These are phyloP conservation scores for Didymella segeticola DNA, from an alignment of 2,329 filamentous ascomycete species.

Conservation along the genomic window DNA sequence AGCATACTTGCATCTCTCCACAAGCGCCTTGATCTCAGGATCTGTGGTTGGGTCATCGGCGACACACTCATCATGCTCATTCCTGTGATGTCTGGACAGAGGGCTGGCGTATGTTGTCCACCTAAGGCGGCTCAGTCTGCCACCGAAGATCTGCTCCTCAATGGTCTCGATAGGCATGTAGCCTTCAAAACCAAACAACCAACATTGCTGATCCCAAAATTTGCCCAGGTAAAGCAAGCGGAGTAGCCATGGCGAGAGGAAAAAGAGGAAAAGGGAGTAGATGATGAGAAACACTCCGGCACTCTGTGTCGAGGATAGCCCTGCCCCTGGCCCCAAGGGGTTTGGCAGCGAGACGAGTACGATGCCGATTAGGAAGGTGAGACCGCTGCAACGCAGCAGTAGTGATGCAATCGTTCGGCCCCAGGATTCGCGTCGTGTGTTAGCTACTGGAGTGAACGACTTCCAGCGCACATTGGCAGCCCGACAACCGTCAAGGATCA, in stretches of 20 bases:
- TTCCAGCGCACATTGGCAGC: constrained; percentile 56
- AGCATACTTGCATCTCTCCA: constrained; percentile 32
- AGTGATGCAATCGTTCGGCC: constrained; percentile 33
- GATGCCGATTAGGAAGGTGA: constrained; percentile 27
- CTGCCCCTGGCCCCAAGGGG: neutral
- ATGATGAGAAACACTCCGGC: constrained; percentile 30
- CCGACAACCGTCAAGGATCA: constrained; percentile 53
- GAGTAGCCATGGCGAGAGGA: constrained; percentile 45
- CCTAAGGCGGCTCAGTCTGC: constrained; percentile 42
- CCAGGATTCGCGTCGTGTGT: constrained; percentile 34
- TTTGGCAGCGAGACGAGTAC: constrained; percentile 17
- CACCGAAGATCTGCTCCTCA: constrained; percentile 51
- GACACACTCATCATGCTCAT: constrained; percentile 40
- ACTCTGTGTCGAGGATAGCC: neutral
- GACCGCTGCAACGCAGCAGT: constrained; percentile 25
- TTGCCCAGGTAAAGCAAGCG: constrained; percentile 50
- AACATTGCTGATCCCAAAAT: constrained; percentile 51
- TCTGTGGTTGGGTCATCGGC: constrained; percentile 43
- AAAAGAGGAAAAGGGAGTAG: constrained; percentile 37
- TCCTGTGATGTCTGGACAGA: constrained; percentile 42
- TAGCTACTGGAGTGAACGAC: constrained; percentile 45
- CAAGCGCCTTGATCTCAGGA: constrained; percentile 23
- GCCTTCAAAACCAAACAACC: constrained; percentile 54
- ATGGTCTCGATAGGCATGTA: constrained; percentile 50
- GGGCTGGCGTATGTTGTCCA: constrained; percentile 46